These are phyloP conservation scores for Blepharisma japonicum DNA, from an alignment of 73 alveolate genomes.

Conservation along the genomic window DNA sequence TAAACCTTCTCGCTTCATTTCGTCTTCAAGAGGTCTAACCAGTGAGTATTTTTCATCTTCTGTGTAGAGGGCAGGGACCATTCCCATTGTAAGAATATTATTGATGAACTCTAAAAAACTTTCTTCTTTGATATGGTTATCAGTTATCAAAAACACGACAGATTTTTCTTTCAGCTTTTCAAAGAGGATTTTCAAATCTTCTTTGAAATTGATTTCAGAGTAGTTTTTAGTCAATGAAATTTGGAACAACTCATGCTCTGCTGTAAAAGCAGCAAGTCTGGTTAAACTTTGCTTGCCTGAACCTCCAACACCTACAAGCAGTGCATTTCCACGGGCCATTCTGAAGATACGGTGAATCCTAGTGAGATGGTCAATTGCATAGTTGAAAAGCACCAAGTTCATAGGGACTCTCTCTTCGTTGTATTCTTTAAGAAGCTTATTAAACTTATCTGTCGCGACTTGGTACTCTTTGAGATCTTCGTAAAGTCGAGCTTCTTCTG, in stretches of 20 bases:
- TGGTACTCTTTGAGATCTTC: slow-evolving; percentile 90
- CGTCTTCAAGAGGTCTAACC: slow-evolving; percentile 79
- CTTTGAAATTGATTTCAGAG: slow-evolving; percentile 97
- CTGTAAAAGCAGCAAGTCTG: slow-evolving; percentile 93
- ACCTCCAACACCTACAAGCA: slow-evolving; percentile 97
- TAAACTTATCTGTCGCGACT: slow-evolving; percentile 82
- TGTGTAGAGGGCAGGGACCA: slow-evolving; percentile 98
- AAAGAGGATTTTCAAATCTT: slow-evolving; percentile 92
- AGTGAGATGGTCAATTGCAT: slow-evolving; percentile 93
- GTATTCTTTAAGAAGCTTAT: slow-evolving; percentile 90
- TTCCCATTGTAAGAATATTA: slow-evolving; percentile 99
- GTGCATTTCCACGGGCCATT: slow-evolving; percentile 96
- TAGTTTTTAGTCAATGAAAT: slow-evolving; percentile 93
- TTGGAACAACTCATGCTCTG: slow-evolving; percentile 90
- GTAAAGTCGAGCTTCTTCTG: slow-evolving; percentile 91
- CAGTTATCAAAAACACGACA: slow-evolving; percentile 97
- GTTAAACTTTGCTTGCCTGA: slow-evolving; percentile 93
- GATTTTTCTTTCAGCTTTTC: slow-evolving; percentile 86
- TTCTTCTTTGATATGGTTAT: slow-evolving; percentile 95
- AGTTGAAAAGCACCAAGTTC: slow-evolving; percentile 97
- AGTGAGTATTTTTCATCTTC: slow-evolving; percentile 96
- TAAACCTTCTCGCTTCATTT: slow-evolving; percentile 82
- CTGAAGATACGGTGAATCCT: slow-evolving; percentile 97
- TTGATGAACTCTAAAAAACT: slow-evolving; percentile 97
- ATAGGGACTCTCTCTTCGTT: slow-evolving; percentile 95